A percentile compares a stretch with the other conserved stretches of the same genome.
phyloP scores from a whole-genome alignment of 2,329 filamentous ascomycete genomes.

The Fusarium sp. region DNA sequence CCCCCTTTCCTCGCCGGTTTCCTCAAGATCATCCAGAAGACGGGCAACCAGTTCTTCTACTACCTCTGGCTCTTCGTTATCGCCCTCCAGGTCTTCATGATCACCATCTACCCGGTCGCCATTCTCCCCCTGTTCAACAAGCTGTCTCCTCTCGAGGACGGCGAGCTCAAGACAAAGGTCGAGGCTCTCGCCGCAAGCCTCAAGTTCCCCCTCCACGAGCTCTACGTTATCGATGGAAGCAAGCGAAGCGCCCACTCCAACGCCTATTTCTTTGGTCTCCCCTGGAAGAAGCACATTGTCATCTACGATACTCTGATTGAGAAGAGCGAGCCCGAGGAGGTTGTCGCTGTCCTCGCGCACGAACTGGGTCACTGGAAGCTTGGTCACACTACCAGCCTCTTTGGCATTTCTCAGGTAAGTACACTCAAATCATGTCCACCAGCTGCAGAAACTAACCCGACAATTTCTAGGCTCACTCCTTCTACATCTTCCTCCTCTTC shows the following conservation, averaged over 20 bases:
- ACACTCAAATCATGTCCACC: neutral
- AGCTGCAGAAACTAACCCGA: conserved; percentile 44
- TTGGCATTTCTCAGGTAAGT: conserved; percentile 82
- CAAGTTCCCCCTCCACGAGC: conserved; percentile 89
- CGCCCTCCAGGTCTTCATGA: conserved; percentile 89
- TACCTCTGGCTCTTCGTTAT: conserved; percentile 96
- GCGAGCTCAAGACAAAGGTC: conserved; percentile 86
- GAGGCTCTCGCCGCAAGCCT: conserved; percentile 85
- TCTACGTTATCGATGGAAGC: conserved; percentile 94
- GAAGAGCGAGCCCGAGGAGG: conserved; percentile 91
- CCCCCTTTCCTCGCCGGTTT: conserved; percentile 92
- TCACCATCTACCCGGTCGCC: conserved; percentile 93
- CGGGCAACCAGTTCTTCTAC: conserved; percentile 95
- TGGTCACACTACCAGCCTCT: conserved; percentile 91
- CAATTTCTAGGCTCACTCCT: conserved; percentile 78
- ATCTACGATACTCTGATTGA: conserved; percentile 98
- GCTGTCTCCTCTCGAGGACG: conserved; percentile 88
- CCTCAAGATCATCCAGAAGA: conserved; percentile 92
- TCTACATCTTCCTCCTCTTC: conserved; percentile 97
- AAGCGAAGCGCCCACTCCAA: conserved; percentile 90
- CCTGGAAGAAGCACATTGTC: conserved; percentile 99
- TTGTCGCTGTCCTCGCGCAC: conserved; percentile 93
- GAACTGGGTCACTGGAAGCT: conserved; percentile 98
- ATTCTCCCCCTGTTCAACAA: conserved; percentile 99
- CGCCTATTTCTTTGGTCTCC: conserved; percentile 95